These are phyloP conservation scores for Bipolaris zeicola DNA, from an alignment of 2,329 filamentous ascomycete species.

Conservation along the genomic window DNA sequence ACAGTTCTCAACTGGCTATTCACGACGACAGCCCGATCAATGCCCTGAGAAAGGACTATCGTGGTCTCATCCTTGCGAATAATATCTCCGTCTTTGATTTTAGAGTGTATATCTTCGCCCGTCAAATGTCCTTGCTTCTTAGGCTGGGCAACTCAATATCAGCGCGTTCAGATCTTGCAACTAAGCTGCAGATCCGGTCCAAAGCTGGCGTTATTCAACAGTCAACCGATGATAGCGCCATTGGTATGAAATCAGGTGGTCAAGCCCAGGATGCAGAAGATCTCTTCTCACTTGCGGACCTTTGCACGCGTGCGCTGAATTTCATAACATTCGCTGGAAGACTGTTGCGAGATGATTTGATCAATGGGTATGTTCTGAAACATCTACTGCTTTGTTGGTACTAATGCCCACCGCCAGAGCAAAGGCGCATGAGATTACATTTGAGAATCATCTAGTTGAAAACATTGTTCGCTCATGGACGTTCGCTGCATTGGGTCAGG, in stretches of 20 bases:
- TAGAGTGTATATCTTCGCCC: slow-evolving; percentile 87
- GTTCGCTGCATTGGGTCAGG: slow-evolving; percentile 76
- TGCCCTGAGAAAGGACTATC: slow-evolving; percentile 72
- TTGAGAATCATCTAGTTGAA: slow-evolving; percentile 64
- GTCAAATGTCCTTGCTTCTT: slow-evolving; percentile 82
- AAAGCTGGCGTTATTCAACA: slow-evolving; percentile 31
- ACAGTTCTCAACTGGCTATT: slow-evolving; percentile 23
- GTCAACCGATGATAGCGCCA: slow-evolving; percentile 40
- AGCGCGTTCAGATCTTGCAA: slow-evolving; percentile 50
- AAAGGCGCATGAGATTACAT: slow-evolving; percentile 31
- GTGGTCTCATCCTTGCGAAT: slow-evolving; percentile 89
- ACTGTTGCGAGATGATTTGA: slow-evolving; percentile 78
- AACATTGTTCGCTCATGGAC: slow-evolving; percentile 79
- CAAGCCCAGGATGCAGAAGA: slow-evolving; percentile 69
- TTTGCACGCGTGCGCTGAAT: slow-evolving; percentile 79
- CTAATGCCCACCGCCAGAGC: slow-evolving; percentile 37
- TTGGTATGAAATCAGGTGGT: slow-evolving; percentile 32
- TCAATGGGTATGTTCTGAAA: slow-evolving; percentile 58
- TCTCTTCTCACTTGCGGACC: slow-evolving; percentile 78
- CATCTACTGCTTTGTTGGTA: neutral
- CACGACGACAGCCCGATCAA: slow-evolving; percentile 47
- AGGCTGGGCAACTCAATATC: slow-evolving; percentile 72
- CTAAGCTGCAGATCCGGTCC: slow-evolving; percentile 42
- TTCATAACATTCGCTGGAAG: slow-evolving; percentile 83
- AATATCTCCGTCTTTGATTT: slow-evolving; percentile 98